phyloP scores from a whole-genome alignment of 306 rosid genomes.

The Cucurbita argyrosperma region DNA sequence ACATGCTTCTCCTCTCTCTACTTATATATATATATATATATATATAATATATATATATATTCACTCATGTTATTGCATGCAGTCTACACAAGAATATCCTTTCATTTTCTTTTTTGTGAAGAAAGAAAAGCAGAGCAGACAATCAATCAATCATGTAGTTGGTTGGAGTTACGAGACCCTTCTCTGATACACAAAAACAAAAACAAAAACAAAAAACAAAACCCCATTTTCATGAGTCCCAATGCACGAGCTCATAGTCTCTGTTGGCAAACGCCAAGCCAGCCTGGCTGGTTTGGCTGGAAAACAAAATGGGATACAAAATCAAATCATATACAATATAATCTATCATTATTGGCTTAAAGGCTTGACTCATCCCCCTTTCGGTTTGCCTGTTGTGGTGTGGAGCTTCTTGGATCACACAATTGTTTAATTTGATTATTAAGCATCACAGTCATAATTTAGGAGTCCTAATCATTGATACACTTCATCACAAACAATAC shows the following conservation, averaged over 20 bases:
- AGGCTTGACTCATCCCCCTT: background rate
- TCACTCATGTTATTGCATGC: background rate
- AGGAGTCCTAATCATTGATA: background rate
- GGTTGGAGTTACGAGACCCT: conserved; percentile 2
- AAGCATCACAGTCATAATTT: background rate
- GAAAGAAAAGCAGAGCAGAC: background rate
- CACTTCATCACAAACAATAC: background rate
- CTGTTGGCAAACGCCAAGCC: conserved; percentile 1
- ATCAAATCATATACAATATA: background rate
- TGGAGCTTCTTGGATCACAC: conserved; percentile 1
- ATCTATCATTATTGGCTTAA: background rate
- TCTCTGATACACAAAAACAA: background rate
- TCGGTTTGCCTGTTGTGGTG: background rate
- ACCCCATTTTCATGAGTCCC: conserved; percentile 22
- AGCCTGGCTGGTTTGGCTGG: conserved; percentile 1
- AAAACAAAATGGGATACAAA: background rate
- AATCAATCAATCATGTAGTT: background rate
- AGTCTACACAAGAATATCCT: background rate
- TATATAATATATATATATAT: too few relatives aligned
- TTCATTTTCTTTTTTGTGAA: background rate
- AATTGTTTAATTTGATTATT: background rate
- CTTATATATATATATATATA: too few relatives aligned
- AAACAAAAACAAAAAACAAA: background rate
- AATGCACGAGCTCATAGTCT: background rate
- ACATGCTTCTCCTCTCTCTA: background rate